A percentile compares a stretch with the other conserved stretches of the same genome.
Conservation (phyloP, 352 stramenopile genomes). For the Phytophthora nicotianae region DNA sequence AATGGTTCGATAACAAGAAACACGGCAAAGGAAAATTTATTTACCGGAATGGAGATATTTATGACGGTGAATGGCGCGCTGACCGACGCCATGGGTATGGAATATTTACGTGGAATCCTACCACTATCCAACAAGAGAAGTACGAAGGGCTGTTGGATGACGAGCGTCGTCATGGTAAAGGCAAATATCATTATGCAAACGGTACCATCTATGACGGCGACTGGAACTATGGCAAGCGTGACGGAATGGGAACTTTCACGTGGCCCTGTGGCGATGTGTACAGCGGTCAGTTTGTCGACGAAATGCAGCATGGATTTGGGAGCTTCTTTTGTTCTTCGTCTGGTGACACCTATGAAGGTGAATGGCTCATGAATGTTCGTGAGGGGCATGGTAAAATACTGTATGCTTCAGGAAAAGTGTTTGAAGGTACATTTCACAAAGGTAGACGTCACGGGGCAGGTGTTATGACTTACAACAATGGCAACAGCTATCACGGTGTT, state of each 20-base stretch:
- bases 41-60: slow-evolving; percentile 86
- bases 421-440: slow-evolving; percentile 85
- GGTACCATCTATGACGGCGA: slow-evolving; percentile 69
- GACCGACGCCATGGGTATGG: slow-evolving; percentile 64
- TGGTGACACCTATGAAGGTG: slow-evolving; percentile 71
- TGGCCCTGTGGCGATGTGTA: slow-evolving; percentile 91
- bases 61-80: slow-evolving; percentile 69
- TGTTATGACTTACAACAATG: slow-evolving; percentile 81
- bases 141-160: slow-evolving; percentile 82
- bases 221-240: slow-evolving; percentile 64
- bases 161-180: slow-evolving; percentile 65
- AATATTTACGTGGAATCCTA: slow-evolving; percentile 67
- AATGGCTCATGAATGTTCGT: slow-evolving; percentile 86
- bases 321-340: slow-evolving; percentile 60
- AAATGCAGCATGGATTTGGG: slow-evolving; percentile 83
- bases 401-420: slow-evolving; percentile 83
- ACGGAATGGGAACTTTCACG: slow-evolving; percentile 79
- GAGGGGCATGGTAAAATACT: slow-evolving; percentile 74
- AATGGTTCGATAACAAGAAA: slow-evolving; percentile 72
- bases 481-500: slow-evolving; percentile 83
- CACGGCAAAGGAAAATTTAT: slow-evolving; percentile 81
- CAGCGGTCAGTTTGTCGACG: slow-evolving; percentile 73
- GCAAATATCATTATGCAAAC: slow-evolving; percentile 67
- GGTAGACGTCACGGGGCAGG: slow-evolving; percentile 78
- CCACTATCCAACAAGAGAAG: slow-evolving; percentile 57